Percentiles rank a stretch among this genome's conserved stretches.
These are phyloP conservation scores for Steccherinum ochraceum DNA, from an alignment of 768 basidiomycete genomes.

Conservation along the genomic window DNA sequence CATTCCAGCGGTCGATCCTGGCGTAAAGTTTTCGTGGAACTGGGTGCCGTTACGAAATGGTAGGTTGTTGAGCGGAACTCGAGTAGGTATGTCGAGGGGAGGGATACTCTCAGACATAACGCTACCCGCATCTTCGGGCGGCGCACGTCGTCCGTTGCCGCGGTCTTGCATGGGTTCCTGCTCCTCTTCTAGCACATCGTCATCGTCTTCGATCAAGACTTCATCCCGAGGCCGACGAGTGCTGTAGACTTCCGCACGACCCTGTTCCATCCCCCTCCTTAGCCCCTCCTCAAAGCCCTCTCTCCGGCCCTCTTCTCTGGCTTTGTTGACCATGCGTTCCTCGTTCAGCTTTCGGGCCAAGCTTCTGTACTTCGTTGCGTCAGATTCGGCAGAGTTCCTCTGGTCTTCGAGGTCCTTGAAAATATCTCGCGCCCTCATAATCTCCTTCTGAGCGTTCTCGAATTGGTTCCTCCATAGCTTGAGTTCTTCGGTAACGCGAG, in stretches of 20 bases:
- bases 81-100: neutral
- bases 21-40: slow-evolving; percentile 14
- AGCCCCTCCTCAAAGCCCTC: slow-evolving; percentile 38
- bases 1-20: neutral
- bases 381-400: slow-evolving; percentile 39
- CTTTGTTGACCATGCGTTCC: slow-evolving; percentile 32
- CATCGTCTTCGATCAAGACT: neutral
- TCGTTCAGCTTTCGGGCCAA: slow-evolving; percentile 37
- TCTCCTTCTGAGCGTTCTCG: slow-evolving; percentile 38
- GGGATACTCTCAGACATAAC: slow-evolving; percentile 1
- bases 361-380: slow-evolving; percentile 38
- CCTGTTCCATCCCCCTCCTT: slow-evolving; percentile 18
- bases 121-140: neutral
- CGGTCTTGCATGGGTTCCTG: neutral
- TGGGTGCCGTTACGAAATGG: slow-evolving; percentile 15
- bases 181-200: neutral
- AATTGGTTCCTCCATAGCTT: slow-evolving; percentile 39
- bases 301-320: slow-evolving; percentile 37
- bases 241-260: slow-evolving; percentile 1
- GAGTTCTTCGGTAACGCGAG: slow-evolving; percentile 35
- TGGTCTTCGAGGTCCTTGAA: slow-evolving; percentile 36
- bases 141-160: neutral
- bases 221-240: neutral
- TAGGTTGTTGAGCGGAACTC: slow-evolving; percentile 15
- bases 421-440: slow-evolving; percentile 35